A percentile compares a stretch with the other conserved stretches of the same genome.
Conservation (phyloP, 805 yeast species). For the Nematodospora valgi region DNA sequence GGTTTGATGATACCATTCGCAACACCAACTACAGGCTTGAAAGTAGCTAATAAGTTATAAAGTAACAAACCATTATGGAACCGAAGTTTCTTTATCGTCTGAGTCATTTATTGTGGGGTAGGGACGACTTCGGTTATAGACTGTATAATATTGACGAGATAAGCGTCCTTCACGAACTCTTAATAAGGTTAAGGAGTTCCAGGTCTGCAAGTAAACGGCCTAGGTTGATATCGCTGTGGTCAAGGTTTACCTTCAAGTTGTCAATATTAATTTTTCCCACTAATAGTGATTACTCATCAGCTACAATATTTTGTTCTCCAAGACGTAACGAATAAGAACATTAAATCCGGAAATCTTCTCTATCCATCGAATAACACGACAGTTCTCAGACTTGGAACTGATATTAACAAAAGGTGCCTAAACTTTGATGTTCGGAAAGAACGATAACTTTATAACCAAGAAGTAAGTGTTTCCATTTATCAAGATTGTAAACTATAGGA, state of each 20-base stretch:
- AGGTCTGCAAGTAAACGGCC: not conserved
- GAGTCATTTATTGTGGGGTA: not conserved
- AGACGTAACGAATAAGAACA: not conserved
- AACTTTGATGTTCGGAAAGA: constrained; percentile 4
- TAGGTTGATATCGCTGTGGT: not conserved
- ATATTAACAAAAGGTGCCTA: not conserved
- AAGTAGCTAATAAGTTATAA: not conserved
- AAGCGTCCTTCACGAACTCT: not conserved
- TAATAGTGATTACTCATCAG: constrained; percentile 2
- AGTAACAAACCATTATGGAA: not conserved
- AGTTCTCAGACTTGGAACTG: not conserved
- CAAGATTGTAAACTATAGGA: not conserved
- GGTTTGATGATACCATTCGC: not conserved
- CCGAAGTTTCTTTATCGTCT: not conserved
- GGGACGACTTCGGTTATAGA: not conserved
- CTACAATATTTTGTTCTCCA: constrained; percentile 3
- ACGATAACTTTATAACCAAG: not conserved
- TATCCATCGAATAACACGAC: constrained; percentile 2
- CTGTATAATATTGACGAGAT: not conserved
- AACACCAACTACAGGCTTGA: constrained; percentile 1
- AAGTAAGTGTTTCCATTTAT: constrained; percentile 1
- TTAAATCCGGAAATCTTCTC: not conserved
- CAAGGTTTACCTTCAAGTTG: not conserved
- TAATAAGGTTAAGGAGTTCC: not conserved
- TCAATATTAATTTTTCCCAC: not conserved